Percentiles rank a stretch among this genome's conserved stretches.
These are phyloP conservation scores for Boechera stricta DNA, from an alignment of 345 rosid genomes.

Conservation along the genomic window DNA sequence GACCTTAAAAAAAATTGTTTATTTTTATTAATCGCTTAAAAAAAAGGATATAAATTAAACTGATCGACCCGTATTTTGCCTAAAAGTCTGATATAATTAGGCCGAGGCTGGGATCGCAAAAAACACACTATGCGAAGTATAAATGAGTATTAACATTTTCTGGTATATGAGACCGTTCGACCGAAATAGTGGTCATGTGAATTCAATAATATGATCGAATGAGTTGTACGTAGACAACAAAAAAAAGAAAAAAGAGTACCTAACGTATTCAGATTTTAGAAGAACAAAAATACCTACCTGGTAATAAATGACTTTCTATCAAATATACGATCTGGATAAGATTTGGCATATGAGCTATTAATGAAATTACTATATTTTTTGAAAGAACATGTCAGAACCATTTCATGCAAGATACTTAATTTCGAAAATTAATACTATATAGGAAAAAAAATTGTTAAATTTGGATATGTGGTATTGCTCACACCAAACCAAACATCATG, in stretches of 20 bases:
- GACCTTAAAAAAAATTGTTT: not conserved
- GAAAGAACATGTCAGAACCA: not conserved
- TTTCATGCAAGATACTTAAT: slow-evolving; percentile 2
- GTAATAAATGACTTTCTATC: slow-evolving; percentile 2
- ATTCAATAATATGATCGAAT: not conserved
- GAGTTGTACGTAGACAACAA: not conserved
- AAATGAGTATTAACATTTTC: not conserved
- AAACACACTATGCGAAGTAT: not conserved
- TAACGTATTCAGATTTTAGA: not conserved
- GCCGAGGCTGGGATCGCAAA: not conserved
- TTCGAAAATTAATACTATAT: not conserved
- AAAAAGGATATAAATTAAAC: not conserved
- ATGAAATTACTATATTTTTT: not conserved
- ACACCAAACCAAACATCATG: slow-evolving; percentile 34
- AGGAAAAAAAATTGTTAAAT: not conserved
- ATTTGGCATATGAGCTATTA: slow-evolving; percentile 6
- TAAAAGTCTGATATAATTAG: no score
- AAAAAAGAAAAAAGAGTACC: not conserved
- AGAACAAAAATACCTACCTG: not conserved
- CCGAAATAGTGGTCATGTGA: not conserved
- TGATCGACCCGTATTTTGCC: not conserved
- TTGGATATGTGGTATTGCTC: slow-evolving; percentile 26
- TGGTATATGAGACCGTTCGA: slow-evolving; percentile 6
- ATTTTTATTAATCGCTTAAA: not conserved
- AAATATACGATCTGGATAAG: slow-evolving; percentile 1